Conservation (phyloP, 2,329 filamentous ascomycete genomes). For the Arthrobotrys entomopaga region DNA sequence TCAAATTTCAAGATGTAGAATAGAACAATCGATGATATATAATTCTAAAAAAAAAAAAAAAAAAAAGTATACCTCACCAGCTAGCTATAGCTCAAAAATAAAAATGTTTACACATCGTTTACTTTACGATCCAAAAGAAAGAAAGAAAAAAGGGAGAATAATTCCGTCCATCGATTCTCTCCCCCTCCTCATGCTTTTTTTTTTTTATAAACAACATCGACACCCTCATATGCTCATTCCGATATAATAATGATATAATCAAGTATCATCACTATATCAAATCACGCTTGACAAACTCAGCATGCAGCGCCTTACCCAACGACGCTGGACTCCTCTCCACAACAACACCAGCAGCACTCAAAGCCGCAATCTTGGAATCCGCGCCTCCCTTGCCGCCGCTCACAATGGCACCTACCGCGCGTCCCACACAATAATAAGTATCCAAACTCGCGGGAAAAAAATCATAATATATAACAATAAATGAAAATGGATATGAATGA, state of each 20-base stretch:
- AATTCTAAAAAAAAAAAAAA: too few relatives aligned
- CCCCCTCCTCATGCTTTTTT: conserved; percentile 1
- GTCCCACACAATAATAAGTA: too few relatives aligned
- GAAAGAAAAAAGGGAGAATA: conserved; percentile 9
- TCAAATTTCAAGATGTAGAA: too few relatives aligned
- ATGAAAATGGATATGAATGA: neutral
- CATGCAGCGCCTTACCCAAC: conserved; percentile 91
- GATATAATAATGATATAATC: too few relatives aligned
- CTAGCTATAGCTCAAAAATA: conserved; percentile 19
- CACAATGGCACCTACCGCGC: conserved; percentile 77
- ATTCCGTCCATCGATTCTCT: neutral
- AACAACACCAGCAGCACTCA: conserved; percentile 91
- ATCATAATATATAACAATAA: neutral
- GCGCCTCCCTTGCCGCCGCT: conserved; percentile 97
- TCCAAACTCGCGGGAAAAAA: neutral
- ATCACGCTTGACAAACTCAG: conserved; percentile 95
- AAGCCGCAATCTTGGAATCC: conserved; percentile 95
- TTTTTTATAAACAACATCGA: conserved; percentile 23
- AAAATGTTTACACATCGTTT: conserved; percentile 38
- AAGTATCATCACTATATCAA: conserved; percentile 77
- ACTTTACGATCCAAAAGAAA: conserved; percentile 6
- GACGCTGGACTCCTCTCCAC: conserved; percentile 93
- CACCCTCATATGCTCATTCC: neutral
- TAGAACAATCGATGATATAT: too few relatives aligned
- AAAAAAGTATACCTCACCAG: conserved; percentile 36